phyloP scores from a whole-genome alignment of 2,329 filamentous ascomycete genomes.

The Colletotrichum liriopes region DNA sequence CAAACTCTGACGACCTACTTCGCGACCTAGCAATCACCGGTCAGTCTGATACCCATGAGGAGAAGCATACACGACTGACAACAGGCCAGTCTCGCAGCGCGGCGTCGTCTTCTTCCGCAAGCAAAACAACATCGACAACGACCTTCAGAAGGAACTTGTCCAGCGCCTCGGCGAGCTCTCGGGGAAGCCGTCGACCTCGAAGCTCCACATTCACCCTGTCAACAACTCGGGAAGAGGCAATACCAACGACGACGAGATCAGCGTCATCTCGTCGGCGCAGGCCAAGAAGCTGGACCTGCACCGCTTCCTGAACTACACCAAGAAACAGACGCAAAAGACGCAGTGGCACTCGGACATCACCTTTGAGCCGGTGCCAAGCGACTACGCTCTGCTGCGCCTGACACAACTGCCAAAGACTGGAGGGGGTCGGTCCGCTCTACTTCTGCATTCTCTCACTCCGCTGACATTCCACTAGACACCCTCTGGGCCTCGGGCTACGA shows the following conservation, averaged over 20 bases:
- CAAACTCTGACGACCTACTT: slow-evolving; percentile 75
- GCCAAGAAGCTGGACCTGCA: slow-evolving; percentile 65
- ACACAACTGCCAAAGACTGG: slow-evolving; percentile 69
- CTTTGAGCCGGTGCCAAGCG: slow-evolving; percentile 75
- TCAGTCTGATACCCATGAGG: slow-evolving; percentile 51
- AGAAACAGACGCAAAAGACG: slow-evolving; percentile 62
- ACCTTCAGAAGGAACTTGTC: slow-evolving; percentile 77
- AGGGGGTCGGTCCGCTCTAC: slow-evolving; percentile 56
- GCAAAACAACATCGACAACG: slow-evolving; percentile 73
- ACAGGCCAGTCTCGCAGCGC: slow-evolving; percentile 72
- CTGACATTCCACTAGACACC: slow-evolving; percentile 60
- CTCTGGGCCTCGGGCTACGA: slow-evolving; percentile 72
- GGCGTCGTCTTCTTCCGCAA: slow-evolving; percentile 81
- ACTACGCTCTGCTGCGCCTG: slow-evolving; percentile 73
- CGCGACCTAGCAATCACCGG: slow-evolving; percentile 78
- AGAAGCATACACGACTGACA: neutral
- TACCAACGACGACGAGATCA: slow-evolving; percentile 73
- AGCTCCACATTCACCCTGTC: slow-evolving; percentile 74
- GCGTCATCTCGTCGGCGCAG: slow-evolving; percentile 73
- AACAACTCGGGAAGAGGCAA: slow-evolving; percentile 67
- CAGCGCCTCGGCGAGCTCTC: slow-evolving; percentile 72
- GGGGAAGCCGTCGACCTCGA: slow-evolving; percentile 69
- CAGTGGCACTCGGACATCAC: slow-evolving; percentile 77
- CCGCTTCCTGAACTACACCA: slow-evolving; percentile 53
- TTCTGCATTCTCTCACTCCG: no score